A percentile compares a stretch with the other conserved stretches of the same genome.
Conservation (phyloP, 306 rosid species). For the Vigna unguiculata region DNA sequence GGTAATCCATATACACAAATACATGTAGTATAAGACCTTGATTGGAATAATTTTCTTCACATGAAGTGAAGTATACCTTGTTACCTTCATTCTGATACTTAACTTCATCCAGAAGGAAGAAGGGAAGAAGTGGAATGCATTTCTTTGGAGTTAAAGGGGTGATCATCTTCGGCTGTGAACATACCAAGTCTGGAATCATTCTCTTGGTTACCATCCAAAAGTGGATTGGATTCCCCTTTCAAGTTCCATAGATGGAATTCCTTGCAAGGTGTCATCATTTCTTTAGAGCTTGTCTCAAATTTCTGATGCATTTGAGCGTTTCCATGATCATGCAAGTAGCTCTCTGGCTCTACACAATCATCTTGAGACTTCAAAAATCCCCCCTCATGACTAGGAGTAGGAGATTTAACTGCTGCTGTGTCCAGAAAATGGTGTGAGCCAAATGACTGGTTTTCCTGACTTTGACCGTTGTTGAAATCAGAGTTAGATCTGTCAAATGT, state of each 20-base stretch:
- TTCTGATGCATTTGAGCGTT: slow-evolving; percentile 39
- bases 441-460: slow-evolving; percentile 46
- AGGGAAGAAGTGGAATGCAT: slow-evolving; percentile 53
- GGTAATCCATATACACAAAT: not conserved
- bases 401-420: slow-evolving; percentile 37
- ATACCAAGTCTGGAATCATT: slow-evolving; percentile 29
- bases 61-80: not conserved
- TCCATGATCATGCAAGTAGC: slow-evolving; percentile 25
- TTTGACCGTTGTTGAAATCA: slow-evolving; percentile 46
- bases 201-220: slow-evolving; percentile 45
- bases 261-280: slow-evolving; percentile 56
- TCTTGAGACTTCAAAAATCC: slow-evolving; percentile 5
- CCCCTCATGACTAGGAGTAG: not conserved
- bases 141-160: slow-evolving; percentile 57
- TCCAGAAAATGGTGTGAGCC: slow-evolving; percentile 23
- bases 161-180: slow-evolving; percentile 56
- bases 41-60: not conserved
- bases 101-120: slow-evolving; percentile 47
- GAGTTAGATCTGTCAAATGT: slow-evolving; percentile 56
- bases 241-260: slow-evolving; percentile 50
- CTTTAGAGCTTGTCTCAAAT: slow-evolving; percentile 53
- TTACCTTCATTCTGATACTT: not conserved
- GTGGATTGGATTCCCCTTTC: slow-evolving; percentile 49
- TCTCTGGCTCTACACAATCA: slow-evolving; percentile 26
- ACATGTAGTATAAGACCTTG: not conserved